Evolutionary conservation across 1,284 basidiomycete genomes (phyloP), one percentile per base, ranked within the genome.

Genomic region (Thecaphora thlaspeos): DNA sequence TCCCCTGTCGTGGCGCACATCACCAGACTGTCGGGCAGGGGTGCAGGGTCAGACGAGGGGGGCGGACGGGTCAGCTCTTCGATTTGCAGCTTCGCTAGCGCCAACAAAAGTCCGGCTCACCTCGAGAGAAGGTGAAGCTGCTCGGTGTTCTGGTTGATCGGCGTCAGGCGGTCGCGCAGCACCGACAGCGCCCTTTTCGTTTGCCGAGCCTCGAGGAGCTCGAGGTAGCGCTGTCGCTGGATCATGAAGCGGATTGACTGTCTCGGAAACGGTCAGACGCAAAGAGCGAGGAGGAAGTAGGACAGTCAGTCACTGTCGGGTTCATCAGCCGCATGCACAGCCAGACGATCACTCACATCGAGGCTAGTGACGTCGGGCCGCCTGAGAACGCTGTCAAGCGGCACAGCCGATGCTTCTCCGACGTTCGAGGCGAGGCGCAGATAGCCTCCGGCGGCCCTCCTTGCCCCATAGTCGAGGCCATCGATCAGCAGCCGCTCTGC

Each of bases 221-320:
- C 94, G 40, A 98, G 83, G 78, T 96, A 98, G 80, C 95, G 93
- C 83, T 98, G 94, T 80, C 89, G 88, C 55, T 87, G 87, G 53
- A 98, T 88, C 61, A 93, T 81, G 79, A 94, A 95, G 61, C 83
- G 86, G 19, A 89, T 87, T 69, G 88, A 85, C 87, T 94, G 76
- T 19, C 72, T 70, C 48, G 71, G 68, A 28, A 42, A 49, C 21
- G 56, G 70, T 54, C 51, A n/a, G n/a, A n/a, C n/a, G n/a, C n/a
- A n/a, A n/a, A n/a, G n/a, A n/a, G n/a, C n/a, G n/a, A n/a, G n/a
- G n/a, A n/a, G n/a, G n/a, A n/a, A n/a, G n/a, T n/a, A n/a, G n/a
- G n/a, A n/a, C n/a, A n/a, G n/a, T n/a, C n/a, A n/a, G n/a, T 30
- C 28, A 7, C 7, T 30, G 28, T 30, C 28, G 28, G 28, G 28